Evolutionary conservation across 2,329 filamentous ascomycete species (phyloP).

Genomic region (Penicillium sp.): DNA sequence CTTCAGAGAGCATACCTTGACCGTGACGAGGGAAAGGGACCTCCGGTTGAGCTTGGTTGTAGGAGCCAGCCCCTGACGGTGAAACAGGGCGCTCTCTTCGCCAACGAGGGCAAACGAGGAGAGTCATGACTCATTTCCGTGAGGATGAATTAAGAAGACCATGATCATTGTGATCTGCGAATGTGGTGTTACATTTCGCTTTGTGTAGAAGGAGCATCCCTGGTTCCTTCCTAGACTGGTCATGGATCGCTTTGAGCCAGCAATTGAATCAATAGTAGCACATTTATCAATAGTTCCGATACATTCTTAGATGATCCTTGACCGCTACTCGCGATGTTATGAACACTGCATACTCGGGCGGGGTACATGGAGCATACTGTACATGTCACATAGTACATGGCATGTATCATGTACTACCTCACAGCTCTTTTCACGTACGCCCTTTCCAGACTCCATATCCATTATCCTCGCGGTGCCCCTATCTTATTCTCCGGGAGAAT

Average conservation of each 20-base stretch:
- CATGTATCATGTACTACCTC: neutral
- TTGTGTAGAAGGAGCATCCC: neutral
- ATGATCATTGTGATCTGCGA: neutral
- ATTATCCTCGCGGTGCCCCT: no score
- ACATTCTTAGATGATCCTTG: neutral
- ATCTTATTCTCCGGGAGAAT: neutral
- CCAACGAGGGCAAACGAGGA: constrained; percentile 29
- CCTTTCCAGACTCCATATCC: no score
- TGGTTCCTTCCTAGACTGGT: neutral
- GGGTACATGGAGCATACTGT: neutral
- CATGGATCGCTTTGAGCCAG: neutral
- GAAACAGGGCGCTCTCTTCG: constrained; percentile 18
- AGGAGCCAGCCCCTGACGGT: constrained; percentile 14
- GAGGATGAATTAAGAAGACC: neutral
- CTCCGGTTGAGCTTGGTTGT: constrained; percentile 8
- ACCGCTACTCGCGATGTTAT: neutral
- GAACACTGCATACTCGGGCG: neutral
- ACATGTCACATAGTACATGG: no score
- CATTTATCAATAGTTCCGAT: neutral
- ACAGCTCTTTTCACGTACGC: no score
- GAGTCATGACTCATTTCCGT: constrained; percentile 16
- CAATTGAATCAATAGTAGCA: neutral
- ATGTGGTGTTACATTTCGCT: neutral
- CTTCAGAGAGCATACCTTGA: neutral
- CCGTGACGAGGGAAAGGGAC: constrained; percentile 6